Evolutionary conservation across 305 asterid species (phyloP).

Genomic region (Solanum hybrid): DNA sequence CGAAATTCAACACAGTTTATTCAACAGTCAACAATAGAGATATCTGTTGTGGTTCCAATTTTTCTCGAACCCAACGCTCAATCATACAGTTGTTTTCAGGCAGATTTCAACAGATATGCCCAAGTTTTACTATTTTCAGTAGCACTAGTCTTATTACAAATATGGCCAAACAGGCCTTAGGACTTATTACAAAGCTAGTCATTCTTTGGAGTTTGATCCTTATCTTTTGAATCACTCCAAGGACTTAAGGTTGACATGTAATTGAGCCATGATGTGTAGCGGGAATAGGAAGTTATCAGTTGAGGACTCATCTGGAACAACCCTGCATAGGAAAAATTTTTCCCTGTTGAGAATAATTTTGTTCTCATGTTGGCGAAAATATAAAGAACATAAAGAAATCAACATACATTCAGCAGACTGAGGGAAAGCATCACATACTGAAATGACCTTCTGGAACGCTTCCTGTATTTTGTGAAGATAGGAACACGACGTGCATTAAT

Average conservation of each 20-base stretch:
- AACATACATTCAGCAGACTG: slow-evolving; percentile 48
- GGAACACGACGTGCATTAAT: neutral
- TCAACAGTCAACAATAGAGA: neutral
- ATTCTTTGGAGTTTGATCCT: neutral
- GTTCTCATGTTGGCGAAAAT: neutral
- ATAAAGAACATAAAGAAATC: neutral
- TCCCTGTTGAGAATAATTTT: neutral
- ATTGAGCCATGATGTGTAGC: neutral
- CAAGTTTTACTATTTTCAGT: neutral
- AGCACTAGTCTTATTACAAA: neutral
- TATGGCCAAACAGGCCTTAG: neutral
- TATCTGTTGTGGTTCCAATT: neutral
- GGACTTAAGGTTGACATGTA: neutral
- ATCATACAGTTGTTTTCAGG: neutral
- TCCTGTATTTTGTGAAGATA: slow-evolving; percentile 23
- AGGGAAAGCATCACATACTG: slow-evolving; percentile 57
- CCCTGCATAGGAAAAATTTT: slow-evolving; percentile 33
- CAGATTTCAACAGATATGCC: neutral
- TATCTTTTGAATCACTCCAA: neutral
- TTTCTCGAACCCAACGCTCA: neutral
- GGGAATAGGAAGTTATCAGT: neutral
- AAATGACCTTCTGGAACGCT: slow-evolving; percentile 39
- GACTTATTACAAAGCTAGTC: neutral
- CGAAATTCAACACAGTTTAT: neutral
- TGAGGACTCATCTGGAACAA: slow-evolving; percentile 40